A percentile compares a stretch with the other conserved stretches of the same genome.
Evolutionary conservation across 345 rosid genomes (phyloP).

Genomic region (Brassica carinata): DNA sequence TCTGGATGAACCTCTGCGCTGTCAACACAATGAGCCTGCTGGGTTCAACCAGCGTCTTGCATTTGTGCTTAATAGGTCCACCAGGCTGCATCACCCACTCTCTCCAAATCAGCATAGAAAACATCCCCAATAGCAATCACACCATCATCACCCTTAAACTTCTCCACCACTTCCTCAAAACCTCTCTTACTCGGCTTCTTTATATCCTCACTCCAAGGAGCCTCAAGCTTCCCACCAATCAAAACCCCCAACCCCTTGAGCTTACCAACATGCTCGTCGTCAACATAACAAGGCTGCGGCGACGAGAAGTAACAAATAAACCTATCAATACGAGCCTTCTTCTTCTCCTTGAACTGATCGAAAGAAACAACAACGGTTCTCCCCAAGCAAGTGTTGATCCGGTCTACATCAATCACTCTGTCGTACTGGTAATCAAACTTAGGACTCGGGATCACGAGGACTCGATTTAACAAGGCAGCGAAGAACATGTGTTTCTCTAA

Average conservation of each 20-base stretch:
- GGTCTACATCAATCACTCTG: conserved; percentile 70
- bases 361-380: conserved; percentile 69
- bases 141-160: conserved; percentile 60
- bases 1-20: conserved; percentile 88
- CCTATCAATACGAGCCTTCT: conserved; percentile 49
- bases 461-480: conserved; percentile 72
- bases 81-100: conserved; percentile 93
- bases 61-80: conserved; percentile 83
- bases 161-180: conserved; percentile 56
- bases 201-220: conserved; percentile 84
- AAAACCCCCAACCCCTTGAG: conserved; percentile 74
- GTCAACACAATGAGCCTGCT: conserved; percentile 74
- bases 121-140: conserved; percentile 93
- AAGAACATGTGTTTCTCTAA: conserved; percentile 95
- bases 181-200: conserved; percentile 66
- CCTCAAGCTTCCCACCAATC: conserved; percentile 64
- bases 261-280: conserved; percentile 78
- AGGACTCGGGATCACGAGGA: conserved; percentile 75
- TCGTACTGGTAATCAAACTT: conserved; percentile 73
- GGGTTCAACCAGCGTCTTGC: conserved; percentile 88
- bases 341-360: conserved; percentile 58
- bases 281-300: conserved; percentile 77
- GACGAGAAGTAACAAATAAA: conserved; percentile 76
- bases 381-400: conserved; percentile 74
- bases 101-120: conserved; percentile 73